A percentile compares a stretch with the other conserved stretches of the same genome.
These are phyloP conservation scores for Penicillium nordicum DNA, from an alignment of 2,329 filamentous ascomycete species.

Conservation along the genomic window DNA sequence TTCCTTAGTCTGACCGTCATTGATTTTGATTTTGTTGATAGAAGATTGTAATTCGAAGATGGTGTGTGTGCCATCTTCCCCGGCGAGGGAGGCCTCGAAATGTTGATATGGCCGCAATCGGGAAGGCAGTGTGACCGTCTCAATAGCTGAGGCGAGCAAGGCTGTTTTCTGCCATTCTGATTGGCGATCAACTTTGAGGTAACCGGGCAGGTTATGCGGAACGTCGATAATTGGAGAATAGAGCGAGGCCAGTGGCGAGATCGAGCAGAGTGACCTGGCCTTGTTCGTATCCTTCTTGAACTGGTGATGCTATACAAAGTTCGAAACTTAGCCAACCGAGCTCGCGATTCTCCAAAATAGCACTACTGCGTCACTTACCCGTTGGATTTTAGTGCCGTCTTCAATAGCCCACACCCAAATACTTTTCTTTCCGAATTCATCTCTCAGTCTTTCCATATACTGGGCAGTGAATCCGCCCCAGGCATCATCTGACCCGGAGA, in stretches of 20 bases:
- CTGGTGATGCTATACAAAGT: slow-evolving; percentile 53
- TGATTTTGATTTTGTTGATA: slow-evolving; percentile 41
- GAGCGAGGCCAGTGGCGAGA: slow-evolving; percentile 69
- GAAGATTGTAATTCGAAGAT: slow-evolving; percentile 73
- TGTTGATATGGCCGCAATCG: slow-evolving; percentile 47
- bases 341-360: background rate
- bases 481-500: slow-evolving; percentile 69
- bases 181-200: slow-evolving; percentile 57
- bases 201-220: slow-evolving; percentile 54
- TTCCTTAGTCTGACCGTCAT: slow-evolving; percentile 4
- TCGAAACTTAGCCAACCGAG: slow-evolving; percentile 27
- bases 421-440: slow-evolving; percentile 85
- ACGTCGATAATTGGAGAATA: slow-evolving; percentile 71
- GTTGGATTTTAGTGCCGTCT: slow-evolving; percentile 53
- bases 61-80: slow-evolving; percentile 66
- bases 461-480: slow-evolving; percentile 74
- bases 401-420: slow-evolving; percentile 87
- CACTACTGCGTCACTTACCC: slow-evolving; percentile 44
- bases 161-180: slow-evolving; percentile 80
- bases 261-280: slow-evolving; percentile 66
- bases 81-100: slow-evolving; percentile 49
- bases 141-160: slow-evolving; percentile 70
- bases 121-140: slow-evolving; percentile 73
- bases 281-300: slow-evolving; percentile 67
- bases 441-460: slow-evolving; percentile 73